Evolutionary conservation across 2,329 filamentous ascomycete genomes (phyloP).

Genomic region (Helotiales sp.): DNA sequence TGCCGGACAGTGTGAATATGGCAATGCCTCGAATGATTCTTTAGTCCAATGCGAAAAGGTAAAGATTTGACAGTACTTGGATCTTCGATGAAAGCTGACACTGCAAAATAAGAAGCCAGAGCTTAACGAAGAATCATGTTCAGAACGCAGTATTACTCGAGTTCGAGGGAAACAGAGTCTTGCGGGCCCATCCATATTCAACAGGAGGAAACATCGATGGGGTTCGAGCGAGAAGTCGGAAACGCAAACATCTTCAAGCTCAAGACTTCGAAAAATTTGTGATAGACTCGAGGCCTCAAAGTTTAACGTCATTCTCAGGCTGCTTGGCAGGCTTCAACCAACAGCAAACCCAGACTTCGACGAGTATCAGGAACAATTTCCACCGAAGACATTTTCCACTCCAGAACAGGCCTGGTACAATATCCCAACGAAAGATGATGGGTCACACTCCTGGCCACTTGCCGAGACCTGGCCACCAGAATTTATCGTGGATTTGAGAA

Average conservation of each 20-base stretch:
- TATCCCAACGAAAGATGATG: slow-evolving; percentile 5
- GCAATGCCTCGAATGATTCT: background rate
- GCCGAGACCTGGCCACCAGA: background rate
- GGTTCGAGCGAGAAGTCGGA: background rate
- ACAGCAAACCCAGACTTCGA: background rate
- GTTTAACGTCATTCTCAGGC: background rate
- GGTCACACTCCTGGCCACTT: slow-evolving; percentile 3
- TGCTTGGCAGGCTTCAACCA: background rate
- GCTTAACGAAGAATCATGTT: background rate
- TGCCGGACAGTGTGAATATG: background rate
- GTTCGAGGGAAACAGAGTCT: background rate
- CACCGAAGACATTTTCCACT: background rate
- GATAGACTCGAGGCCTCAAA: background rate
- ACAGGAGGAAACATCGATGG: background rate
- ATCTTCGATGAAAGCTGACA: too few relatives aligned
- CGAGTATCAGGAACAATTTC: slow-evolving; percentile 4
- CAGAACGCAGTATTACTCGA: background rate
- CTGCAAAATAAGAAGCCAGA: too few relatives aligned
- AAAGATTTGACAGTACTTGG: too few relatives aligned
- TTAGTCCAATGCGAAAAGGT: background rate
- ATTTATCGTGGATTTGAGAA: background rate
- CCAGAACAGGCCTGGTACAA: background rate
- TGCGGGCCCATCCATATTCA: background rate
- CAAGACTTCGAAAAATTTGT: background rate
- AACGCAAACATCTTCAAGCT: background rate